Evolutionary conservation across 805 yeast species (phyloP).

Genomic region (Sungouiella blattae): DNA sequence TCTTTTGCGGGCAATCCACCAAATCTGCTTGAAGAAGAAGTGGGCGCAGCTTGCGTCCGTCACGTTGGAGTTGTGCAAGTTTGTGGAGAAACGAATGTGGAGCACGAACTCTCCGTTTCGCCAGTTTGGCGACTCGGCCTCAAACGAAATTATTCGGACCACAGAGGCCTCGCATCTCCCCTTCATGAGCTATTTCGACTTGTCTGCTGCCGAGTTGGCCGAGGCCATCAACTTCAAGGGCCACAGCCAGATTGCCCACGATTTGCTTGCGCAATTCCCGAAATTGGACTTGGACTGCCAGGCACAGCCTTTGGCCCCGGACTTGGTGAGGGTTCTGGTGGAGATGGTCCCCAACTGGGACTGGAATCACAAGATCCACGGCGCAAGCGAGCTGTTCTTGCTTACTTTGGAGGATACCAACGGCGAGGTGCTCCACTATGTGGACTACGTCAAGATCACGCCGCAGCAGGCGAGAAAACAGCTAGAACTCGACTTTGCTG

Average conservation of each 20-base stretch:
- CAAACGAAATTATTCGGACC: slow-evolving; percentile 63
- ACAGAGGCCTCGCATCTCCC: slow-evolving; percentile 82
- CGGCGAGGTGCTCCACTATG: slow-evolving; percentile 68
- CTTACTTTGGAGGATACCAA: slow-evolving; percentile 78
- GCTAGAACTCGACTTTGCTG: slow-evolving; percentile 60
- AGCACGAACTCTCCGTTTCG: slow-evolving; percentile 77
- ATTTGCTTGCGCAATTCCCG: slow-evolving; percentile 72
- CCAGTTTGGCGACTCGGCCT: slow-evolving; percentile 69
- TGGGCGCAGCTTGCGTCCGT: slow-evolving; percentile 66
- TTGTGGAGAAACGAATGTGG: slow-evolving; percentile 85
- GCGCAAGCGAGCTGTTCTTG: slow-evolving; percentile 60
- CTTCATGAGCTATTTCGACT: slow-evolving; percentile 70
- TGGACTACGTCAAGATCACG: slow-evolving; percentile 52
- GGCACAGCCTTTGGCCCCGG: slow-evolving; percentile 75
- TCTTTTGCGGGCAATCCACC: slow-evolving; percentile 78
- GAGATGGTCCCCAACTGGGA: slow-evolving; percentile 70
- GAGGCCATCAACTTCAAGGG: slow-evolving; percentile 74
- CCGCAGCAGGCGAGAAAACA: slow-evolving; percentile 49
- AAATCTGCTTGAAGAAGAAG: slow-evolving; percentile 62
- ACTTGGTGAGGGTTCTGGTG: slow-evolving; percentile 61
- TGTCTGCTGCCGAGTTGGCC: slow-evolving; percentile 75
- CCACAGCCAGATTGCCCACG: slow-evolving; percentile 56
- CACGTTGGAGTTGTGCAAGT: slow-evolving; percentile 65
- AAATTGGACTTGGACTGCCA: slow-evolving; percentile 53
- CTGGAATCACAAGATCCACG: slow-evolving; percentile 71